phyloP scores from a whole-genome alignment of 1,284 basidiomycete species.

The Cryptococcus jaspeensis region DNA sequence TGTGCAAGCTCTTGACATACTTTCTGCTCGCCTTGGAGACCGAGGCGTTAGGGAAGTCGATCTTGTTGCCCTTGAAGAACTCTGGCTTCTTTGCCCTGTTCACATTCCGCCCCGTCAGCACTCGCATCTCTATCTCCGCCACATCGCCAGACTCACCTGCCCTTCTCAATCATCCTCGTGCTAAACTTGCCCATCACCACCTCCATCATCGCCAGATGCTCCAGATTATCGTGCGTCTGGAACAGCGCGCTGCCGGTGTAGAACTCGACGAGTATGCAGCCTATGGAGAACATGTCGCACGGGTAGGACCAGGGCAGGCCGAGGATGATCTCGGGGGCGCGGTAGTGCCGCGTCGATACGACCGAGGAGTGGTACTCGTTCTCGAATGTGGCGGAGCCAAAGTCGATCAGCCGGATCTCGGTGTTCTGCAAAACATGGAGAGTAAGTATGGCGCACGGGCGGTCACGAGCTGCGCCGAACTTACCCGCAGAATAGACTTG shows the following conservation, averaged over 20 bases:
- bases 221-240: conserved; percentile 98
- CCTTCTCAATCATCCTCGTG: conserved; percentile 63
- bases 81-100: conserved; percentile 70
- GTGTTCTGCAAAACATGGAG: conserved; percentile 58
- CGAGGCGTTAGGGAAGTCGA: conserved; percentile 89
- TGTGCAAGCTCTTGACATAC: conserved; percentile 84
- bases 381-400: conserved; percentile 95
- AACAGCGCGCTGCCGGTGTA: conserved; percentile 96
- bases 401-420: conserved; percentile 96
- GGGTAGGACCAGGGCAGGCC: conserved; percentile 98
- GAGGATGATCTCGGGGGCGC: conserved; percentile 97
- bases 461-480: not conserved
- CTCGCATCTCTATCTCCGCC: not conserved
- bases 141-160: conserved; percentile 39
- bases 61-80: conserved; percentile 80
- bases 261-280: conserved; percentile 98
- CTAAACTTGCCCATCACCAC: conserved; percentile 98
- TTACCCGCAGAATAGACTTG: conserved; percentile 21
- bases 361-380: conserved; percentile 98
- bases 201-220: conserved; percentile 99
- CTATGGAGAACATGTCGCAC: conserved; percentile 97
- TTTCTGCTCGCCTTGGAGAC: conserved; percentile 87
- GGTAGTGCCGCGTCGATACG: conserved; percentile 96
- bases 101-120: not conserved
- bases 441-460: too few species aligned